Conservation (phyloP, 2,329 filamentous ascomycete genomes). For the Ophiostoma angusticollis region DNA sequence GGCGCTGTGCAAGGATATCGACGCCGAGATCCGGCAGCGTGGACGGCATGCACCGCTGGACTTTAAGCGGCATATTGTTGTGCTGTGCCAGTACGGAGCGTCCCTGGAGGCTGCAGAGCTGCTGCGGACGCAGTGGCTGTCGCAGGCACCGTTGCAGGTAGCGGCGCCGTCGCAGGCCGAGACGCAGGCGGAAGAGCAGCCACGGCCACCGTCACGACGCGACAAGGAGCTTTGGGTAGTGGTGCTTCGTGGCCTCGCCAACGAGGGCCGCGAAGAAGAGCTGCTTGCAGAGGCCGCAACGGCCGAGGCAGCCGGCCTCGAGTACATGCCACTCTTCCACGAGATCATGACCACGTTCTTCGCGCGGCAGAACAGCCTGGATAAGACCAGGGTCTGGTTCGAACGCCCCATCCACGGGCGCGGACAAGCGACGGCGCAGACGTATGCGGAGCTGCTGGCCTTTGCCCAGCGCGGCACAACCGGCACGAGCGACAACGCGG, state of each 20-base stretch:
- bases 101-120: constrained; percentile 38
- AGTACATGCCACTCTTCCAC: constrained; percentile 34
- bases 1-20: constrained; percentile 32
- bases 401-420: constrained; percentile 34
- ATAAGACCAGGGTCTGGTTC: constrained; percentile 58
- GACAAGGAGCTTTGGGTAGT: constrained; percentile 30
- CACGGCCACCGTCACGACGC: constrained; percentile 10
- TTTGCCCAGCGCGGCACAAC: constrained; percentile 45
- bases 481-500: not conserved
- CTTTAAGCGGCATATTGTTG: constrained; percentile 32
- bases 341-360: constrained; percentile 50
- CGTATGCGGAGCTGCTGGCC: constrained; percentile 43
- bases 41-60: constrained; percentile 16
- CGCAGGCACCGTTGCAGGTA: not conserved
- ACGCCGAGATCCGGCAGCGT: constrained; percentile 23
- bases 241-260: constrained; percentile 48
- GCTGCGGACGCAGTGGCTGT: constrained; percentile 26
- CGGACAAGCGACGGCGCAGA: constrained; percentile 27
- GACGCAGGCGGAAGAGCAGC: not conserved
- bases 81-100: constrained; percentile 41
- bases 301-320: constrained; percentile 29
- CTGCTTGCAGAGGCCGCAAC: constrained; percentile 35
- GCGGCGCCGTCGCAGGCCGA: not conserved
- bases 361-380: constrained; percentile 40
- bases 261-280: constrained; percentile 44